A percentile compares a stretch with the other conserved stretches of the same genome.
Evolutionary conservation across 176 grass and related monocot species (phyloP).

Genomic region (Miscanthus lutarioriparius): DNA sequence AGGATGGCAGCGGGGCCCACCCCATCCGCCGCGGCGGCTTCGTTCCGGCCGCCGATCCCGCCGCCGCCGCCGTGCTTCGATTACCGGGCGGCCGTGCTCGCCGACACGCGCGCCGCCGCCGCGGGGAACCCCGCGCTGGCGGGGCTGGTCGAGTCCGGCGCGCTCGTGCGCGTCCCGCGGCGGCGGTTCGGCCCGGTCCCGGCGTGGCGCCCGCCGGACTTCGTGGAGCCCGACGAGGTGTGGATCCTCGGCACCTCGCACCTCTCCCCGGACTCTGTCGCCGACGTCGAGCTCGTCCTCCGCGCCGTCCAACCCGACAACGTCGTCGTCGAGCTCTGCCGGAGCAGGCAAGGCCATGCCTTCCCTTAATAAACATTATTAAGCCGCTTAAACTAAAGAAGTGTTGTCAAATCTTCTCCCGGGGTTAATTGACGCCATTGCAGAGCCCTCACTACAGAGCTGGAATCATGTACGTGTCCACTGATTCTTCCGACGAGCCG

Average conservation of each 20-base stretch:
- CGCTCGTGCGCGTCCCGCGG: conserved; percentile 72
- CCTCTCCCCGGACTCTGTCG: conserved; percentile 65
- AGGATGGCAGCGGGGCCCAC: conserved; percentile 37
- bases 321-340: conserved; percentile 93
- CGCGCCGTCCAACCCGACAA: conserved; percentile 70
- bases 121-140: conserved; percentile 55
- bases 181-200: conserved; percentile 80
- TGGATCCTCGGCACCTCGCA: conserved; percentile 90
- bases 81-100: conserved; percentile 61
- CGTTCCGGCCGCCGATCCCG: conserved; percentile 66
- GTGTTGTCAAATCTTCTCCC: not conserved
- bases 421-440: conserved; percentile 51
- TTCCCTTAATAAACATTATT: not conserved
- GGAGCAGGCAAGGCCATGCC: conserved; percentile 69
- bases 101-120: conserved; percentile 57
- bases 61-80: conserved; percentile 81
- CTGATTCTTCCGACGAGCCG: conserved; percentile 40
- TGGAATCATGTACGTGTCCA: conserved; percentile 85
- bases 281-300: conserved; percentile 72
- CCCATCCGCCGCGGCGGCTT: conserved; percentile 18
- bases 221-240: conserved; percentile 79
- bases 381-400: not conserved
- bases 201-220: conserved; percentile 70
- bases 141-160: conserved; percentile 69
- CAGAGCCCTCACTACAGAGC: conserved; percentile 79